Evolutionary conservation across 345 rosid species (phyloP), one percentile per base, ranked within the genome.

Genomic region (Euphorbia peplus): DNA sequence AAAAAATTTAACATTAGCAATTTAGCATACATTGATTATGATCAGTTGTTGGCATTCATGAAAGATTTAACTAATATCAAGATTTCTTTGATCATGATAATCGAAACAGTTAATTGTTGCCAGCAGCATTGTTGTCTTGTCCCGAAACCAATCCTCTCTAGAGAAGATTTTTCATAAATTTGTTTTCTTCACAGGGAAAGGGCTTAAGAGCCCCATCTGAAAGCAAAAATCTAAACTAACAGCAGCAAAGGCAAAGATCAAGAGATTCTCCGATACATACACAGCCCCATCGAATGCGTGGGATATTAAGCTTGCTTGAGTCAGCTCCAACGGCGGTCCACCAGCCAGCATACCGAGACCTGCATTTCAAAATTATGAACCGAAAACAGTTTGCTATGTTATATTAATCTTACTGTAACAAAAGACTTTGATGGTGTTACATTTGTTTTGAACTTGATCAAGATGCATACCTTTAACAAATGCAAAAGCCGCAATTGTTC

Each of bases 401-500:
- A 18, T 32, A 21, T 21, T 53, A 10, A 19, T 21, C 56, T 52
- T 19, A 53, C 26, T 21, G 14, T 53, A 4, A 2, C 22, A 24
- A 21, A n/a, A 53, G 57, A 53, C 28, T n/a, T 53, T 3, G 28
- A 21, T 4, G 1, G n/a, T n/a, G n/a, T 46, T 46, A 4, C 51
- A 39, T 39, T 50, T n/a, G 24, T 60, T 51, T 32, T 21, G 58
- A 37, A 22, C 3, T 18, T 66, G 16, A 28, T 57, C 5, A 67
- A 8, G 39, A 39, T 22, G 54, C 8, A 18, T 84, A 93, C 97
- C 96, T 87, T 89, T 89, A 15, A 87, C 88, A 47, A 89, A 75
- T 35, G 86, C 93, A 42, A 93, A 93, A 73, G 98, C 96, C 0
- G 90, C 95, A 53, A 77, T 73, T 4, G 95, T 86, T 63, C 98